Conservation (phyloP, 2,329 filamentous ascomycete genomes). For the Venturia pyrina region DNA sequence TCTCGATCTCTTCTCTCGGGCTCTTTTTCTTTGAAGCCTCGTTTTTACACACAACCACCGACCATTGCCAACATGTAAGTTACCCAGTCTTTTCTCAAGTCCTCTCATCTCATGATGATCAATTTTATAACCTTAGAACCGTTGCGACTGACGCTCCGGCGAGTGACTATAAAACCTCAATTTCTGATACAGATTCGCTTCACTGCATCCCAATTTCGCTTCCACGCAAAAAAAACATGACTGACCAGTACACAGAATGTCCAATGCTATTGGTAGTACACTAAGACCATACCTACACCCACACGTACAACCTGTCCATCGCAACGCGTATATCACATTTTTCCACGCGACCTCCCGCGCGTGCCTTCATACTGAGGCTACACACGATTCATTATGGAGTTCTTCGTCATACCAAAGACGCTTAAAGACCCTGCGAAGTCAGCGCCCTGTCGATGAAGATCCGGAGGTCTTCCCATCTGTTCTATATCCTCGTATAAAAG, state of each 20-base stretch:
- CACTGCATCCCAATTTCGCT: not conserved
- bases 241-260: conserved; percentile 6
- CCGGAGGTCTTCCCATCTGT: not conserved
- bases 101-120: conserved; percentile 10
- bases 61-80: conserved; percentile 7
- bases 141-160: conserved; percentile 14
- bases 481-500: conserved; percentile 4
- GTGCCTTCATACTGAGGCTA: not conserved
- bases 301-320: not conserved
- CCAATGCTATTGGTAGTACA: not conserved
- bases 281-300: conserved; percentile 9
- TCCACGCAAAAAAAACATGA: not conserved
- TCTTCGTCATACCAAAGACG: conserved; percentile 7
- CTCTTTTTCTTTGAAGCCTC: not conserved
- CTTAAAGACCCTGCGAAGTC: not conserved
- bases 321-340: conserved; percentile 7
- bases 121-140: conserved; percentile 13
- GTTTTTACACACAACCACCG: not conserved
- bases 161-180: conserved; percentile 13
- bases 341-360: not conserved
- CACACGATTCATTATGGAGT: conserved; percentile 6
- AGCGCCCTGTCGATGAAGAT: not conserved
- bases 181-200: not conserved
- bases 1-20: not conserved
- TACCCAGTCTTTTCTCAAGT: not conserved